A percentile compares a stretch with the other conserved stretches of the same genome.
These are phyloP conservation scores for Bifiguratus adelaidae DNA, from an alignment of 192 early-diverging fungal species.

Conservation along the genomic window DNA sequence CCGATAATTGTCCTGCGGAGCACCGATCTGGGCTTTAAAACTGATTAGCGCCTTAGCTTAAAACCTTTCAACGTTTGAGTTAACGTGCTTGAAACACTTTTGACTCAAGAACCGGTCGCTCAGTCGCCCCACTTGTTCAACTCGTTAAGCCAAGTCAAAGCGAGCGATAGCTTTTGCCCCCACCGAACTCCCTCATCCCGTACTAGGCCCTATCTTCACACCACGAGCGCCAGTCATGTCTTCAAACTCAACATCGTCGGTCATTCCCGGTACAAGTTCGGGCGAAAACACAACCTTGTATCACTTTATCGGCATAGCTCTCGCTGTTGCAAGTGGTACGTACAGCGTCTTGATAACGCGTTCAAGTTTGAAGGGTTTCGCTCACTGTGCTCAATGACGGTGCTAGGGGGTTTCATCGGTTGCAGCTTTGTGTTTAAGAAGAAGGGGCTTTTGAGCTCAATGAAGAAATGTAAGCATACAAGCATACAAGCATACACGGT, in stretches of 20 bases:
- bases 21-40: too few species aligned
- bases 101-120: too few species aligned
- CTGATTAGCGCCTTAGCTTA: too few species aligned
- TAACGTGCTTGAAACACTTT: too few species aligned
- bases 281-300: constrained; percentile 19
- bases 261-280: background rate
- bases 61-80: too few species aligned
- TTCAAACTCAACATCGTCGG: constrained; percentile 5
- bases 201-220: too few species aligned
- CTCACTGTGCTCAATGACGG: background rate
- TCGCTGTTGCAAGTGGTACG: constrained; percentile 60
- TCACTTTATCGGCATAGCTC: constrained; percentile 68
- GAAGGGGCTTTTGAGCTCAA: constrained; percentile 63
- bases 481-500: background rate
- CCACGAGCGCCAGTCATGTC: too few species aligned
- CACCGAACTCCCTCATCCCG: too few species aligned
- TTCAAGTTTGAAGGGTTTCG: background rate
- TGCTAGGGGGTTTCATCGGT: constrained; percentile 80
- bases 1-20: too few species aligned
- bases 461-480: background rate
- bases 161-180: too few species aligned
- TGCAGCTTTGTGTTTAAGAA: constrained; percentile 94
- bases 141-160: too few species aligned
- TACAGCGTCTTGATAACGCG: background rate
- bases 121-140: too few species aligned